Conservation (phyloP, 2,329 filamentous ascomycete genomes). For the Trichoderma pleuroti region DNA sequence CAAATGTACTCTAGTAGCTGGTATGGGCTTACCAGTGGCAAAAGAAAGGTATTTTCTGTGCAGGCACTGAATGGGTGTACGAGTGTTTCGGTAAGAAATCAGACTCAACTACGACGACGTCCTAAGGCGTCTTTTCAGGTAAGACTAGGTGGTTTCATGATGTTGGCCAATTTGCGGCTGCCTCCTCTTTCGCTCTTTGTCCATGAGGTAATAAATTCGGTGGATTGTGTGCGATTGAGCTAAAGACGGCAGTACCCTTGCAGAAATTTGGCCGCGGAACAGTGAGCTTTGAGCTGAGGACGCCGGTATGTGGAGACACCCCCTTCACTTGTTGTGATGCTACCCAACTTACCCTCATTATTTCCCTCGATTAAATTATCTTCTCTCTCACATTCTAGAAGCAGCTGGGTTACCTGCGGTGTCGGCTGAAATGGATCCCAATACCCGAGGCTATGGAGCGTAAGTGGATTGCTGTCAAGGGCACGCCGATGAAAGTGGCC, state of each 20-base stretch:
- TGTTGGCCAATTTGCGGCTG: not conserved
- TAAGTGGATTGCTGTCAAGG: not conserved
- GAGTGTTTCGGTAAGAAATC: not conserved
- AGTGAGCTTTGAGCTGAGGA: not conserved
- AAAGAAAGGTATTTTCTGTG: not conserved
- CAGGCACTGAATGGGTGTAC: not conserved
- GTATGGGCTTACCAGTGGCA: not conserved
- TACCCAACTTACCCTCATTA: not conserved
- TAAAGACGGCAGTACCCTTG: not conserved
- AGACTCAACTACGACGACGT: not conserved
- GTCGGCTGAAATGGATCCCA: slow-evolving; percentile 11
- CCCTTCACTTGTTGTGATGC: not conserved
- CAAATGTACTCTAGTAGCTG: not conserved
- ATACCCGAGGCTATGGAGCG: not conserved
- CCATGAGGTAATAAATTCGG: not conserved
- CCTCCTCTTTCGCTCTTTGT: not conserved
- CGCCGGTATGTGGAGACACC: not conserved
- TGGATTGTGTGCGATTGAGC: not conserved
- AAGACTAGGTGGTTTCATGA: not conserved
- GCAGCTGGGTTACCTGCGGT: not conserved
- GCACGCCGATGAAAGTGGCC: slow-evolving; percentile 2
- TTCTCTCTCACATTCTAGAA: not conserved
- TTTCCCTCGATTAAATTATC: not conserved
- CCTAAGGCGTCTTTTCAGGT: not conserved
- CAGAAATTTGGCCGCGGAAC: not conserved